phyloP scores from a whole-genome alignment of 768 basidiomycete species.

The Mrakia hoshinonis region DNA sequence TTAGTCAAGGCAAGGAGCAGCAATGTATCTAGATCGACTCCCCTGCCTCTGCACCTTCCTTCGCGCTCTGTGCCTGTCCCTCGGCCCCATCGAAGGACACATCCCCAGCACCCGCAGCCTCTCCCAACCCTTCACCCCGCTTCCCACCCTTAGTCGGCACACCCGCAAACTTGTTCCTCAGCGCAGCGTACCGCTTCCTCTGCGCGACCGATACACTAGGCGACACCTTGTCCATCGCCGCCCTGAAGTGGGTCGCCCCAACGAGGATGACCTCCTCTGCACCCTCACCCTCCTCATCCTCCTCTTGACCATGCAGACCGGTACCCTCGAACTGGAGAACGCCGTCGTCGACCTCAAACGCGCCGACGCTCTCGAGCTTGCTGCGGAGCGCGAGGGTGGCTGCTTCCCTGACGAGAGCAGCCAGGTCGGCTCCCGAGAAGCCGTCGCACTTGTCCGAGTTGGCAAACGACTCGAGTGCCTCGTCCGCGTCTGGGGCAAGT shows the following conservation, averaged over 20 bases:
- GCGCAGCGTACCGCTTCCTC: slow-evolving; percentile 68
- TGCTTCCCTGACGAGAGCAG: slow-evolving; percentile 78
- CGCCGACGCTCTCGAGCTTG: slow-evolving; percentile 50
- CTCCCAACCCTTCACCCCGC: slow-evolving; percentile 18
- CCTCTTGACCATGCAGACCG: slow-evolving; percentile 17
- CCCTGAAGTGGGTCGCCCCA: slow-evolving; percentile 56
- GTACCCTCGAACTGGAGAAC: slow-evolving; percentile 34
- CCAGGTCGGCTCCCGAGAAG: slow-evolving; percentile 85
- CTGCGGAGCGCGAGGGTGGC: slow-evolving; percentile 72
- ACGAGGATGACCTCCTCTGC: slow-evolving; percentile 47
- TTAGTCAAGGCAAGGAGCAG: too few species aligned
- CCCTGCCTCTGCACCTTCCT: background rate
- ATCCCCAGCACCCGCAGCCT: background rate
- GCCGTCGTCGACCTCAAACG: slow-evolving; percentile 55
- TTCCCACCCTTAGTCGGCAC: slow-evolving; percentile 42
- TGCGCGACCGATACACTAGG: slow-evolving; percentile 79
- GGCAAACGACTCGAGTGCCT: slow-evolving; percentile 48
- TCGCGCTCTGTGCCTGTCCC: too few species aligned
- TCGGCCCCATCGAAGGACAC: background rate
- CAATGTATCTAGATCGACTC: background rate
- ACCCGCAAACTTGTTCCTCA: slow-evolving; percentile 76
- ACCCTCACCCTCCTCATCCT: slow-evolving; percentile 25
- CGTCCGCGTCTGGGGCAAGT: slow-evolving; percentile 44
- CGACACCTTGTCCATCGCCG: slow-evolving; percentile 67
- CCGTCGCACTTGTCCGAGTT: slow-evolving; percentile 60